A percentile compares a stretch with the other conserved stretches of the same genome.
These are phyloP conservation scores for Aschersonia sp. DNA, from an alignment of 2,329 filamentous ascomycete species.

Conservation along the genomic window DNA sequence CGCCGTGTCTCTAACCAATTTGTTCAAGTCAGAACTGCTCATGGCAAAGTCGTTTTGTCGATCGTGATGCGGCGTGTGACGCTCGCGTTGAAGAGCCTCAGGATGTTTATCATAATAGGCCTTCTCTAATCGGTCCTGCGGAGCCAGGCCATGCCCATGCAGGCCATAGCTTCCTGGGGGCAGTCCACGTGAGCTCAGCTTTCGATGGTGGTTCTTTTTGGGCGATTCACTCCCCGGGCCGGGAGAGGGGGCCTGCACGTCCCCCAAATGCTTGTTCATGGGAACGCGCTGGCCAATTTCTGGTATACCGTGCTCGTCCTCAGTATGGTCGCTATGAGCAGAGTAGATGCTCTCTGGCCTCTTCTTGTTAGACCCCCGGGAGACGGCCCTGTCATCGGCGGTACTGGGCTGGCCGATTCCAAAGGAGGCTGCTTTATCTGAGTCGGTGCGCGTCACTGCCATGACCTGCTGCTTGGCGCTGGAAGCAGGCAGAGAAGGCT, in stretches of 20 bases:
- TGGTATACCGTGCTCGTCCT: constrained; percentile 78
- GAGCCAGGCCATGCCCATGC: constrained; percentile 68
- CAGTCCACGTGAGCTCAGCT: constrained; percentile 53
- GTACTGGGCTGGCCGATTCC: constrained; percentile 60
- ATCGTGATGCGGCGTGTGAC: constrained; percentile 39
- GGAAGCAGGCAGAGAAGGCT: constrained; percentile 65
- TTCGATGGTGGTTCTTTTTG: constrained; percentile 50
- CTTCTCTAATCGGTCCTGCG: constrained; percentile 73
- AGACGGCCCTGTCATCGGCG: constrained; percentile 33
- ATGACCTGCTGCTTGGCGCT: constrained; percentile 76
- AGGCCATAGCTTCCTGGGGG: constrained; percentile 88
- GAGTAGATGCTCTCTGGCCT: constrained; percentile 47
- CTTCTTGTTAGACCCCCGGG: constrained; percentile 41
- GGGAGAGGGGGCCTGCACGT: constrained; percentile 90
- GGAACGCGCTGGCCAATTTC: constrained; percentile 88
- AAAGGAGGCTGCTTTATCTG: constrained; percentile 69
- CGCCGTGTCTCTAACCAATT: constrained; percentile 64
- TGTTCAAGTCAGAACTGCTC: constrained; percentile 82
- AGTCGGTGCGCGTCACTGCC: constrained; percentile 80
- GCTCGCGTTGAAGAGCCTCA: constrained; percentile 63
- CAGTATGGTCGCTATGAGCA: constrained; percentile 36
- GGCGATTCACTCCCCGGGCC: constrained; percentile 33
- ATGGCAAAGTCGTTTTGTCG: constrained; percentile 61
- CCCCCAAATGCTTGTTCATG: constrained; percentile 83
- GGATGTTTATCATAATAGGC: constrained; percentile 91